Base-by-base conservation (phyloP, 495 filamentous ascomycete genomes). In the Penicillium pancosmium region DNA sequence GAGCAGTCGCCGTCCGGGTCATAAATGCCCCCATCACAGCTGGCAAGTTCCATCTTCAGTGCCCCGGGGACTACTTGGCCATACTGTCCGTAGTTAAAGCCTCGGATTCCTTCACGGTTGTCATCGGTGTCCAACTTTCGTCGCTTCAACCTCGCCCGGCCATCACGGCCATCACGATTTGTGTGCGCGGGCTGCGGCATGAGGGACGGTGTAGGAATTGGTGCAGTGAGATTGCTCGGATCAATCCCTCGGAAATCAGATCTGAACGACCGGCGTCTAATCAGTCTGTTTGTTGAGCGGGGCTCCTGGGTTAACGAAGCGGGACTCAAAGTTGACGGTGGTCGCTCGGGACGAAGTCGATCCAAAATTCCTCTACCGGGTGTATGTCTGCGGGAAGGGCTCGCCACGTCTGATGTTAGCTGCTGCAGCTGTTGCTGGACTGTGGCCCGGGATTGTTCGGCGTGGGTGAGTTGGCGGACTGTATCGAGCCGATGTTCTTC, bases 21-120 rank as follows among this genome's bases (percentile, higher is more conserved):
- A 68, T 87, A 93, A 19, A 86, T 82, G 2, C 92, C 93, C 50
- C 93, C 93, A 74, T 97, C 93, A 66, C 92, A 98, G 78, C 84
- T 91, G 16, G 86, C 84, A 52, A 97, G 83, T 67, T 94, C 88
- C 91, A 97, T 92, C 56, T 82, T 86, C 56, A 97, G 72, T 58
- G 82, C 78, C 12, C 91, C 91, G 0, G 91, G 82, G 35, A 92
- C 88, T 6, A 93, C 88, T 67, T 96, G 92, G 16, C 92, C 92
- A 67, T 85, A 89, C 62, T 86, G 84, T 2, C 91, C 92, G 60
- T 96, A 96, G 54, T 81, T 84, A 53, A 93, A 88, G 5, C 81
- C 82, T 49, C 78, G 78, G 21, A 83, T 78, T 13, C 78, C 79
- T 35, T 82, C 72, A 8, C 73, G 67, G 11, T 77, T 62, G 55